phyloP scores from a whole-genome alignment of 2,329 filamentous ascomycete species.

The Fusarium sp. region DNA sequence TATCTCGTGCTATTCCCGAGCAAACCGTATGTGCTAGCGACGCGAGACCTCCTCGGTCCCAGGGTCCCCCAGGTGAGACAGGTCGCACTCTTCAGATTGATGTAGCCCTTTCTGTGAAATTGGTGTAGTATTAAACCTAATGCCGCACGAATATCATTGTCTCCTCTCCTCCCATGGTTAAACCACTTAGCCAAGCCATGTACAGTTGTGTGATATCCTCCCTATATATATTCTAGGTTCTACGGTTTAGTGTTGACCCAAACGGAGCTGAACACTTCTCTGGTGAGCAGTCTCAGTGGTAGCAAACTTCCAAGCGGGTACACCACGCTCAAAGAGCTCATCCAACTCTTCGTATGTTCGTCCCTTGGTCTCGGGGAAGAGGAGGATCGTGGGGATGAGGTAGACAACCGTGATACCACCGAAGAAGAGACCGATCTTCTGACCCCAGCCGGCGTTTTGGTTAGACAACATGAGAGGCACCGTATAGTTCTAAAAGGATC shows the following conservation, averaged over 20 bases:
- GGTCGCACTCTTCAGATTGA: not conserved
- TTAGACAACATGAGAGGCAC: constrained; percentile 36
- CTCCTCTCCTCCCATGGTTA: not conserved
- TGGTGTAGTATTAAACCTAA: not conserved
- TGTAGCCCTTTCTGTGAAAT: not conserved
- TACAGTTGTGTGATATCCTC: not conserved
- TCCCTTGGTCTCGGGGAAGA: constrained; percentile 36
- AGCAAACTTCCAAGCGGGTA: constrained; percentile 35
- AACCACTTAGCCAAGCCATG: not conserved
- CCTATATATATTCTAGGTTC: not conserved
- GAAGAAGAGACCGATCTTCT: constrained; percentile 25
- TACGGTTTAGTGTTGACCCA: not conserved
- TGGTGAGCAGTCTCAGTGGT: constrained; percentile 5
- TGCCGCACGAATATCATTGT: not conserved
- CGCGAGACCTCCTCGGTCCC: not conserved
- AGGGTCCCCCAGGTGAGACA: not conserved
- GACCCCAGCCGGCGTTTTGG: constrained; percentile 16
- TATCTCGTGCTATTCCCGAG: not conserved
- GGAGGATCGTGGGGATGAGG: constrained; percentile 13
- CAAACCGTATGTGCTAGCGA: not conserved
- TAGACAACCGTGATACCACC: constrained; percentile 26
- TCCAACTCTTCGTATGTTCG: constrained; percentile 35
- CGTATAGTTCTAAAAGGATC: constrained; percentile 18
- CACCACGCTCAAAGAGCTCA: constrained; percentile 29
- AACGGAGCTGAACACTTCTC: not conserved